Evolutionary conservation across 805 yeast genomes (phyloP).

Genomic region (Wickerhamomyces chaumierensis): DNA sequence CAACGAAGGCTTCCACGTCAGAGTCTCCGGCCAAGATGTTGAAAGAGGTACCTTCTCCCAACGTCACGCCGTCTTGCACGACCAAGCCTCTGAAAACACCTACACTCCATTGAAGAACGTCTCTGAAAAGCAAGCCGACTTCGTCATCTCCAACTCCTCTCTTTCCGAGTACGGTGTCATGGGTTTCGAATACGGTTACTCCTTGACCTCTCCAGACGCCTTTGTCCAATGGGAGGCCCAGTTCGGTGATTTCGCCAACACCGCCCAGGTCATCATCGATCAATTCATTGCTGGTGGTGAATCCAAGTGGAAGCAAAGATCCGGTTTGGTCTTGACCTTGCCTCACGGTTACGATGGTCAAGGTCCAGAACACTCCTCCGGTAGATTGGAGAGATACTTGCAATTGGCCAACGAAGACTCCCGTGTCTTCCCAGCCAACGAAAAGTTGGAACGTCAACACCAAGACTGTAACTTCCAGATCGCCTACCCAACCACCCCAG

Average conservation of each 20-base stretch:
- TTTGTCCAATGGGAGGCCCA: slow-evolving; percentile 99
- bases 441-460: slow-evolving; percentile 90
- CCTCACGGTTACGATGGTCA: slow-evolving; percentile 99
- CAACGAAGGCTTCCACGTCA: slow-evolving; percentile 89
- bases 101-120: slow-evolving; percentile 81
- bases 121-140: slow-evolving; percentile 72
- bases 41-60: slow-evolving; percentile 99
- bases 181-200: slow-evolving; percentile 99
- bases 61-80: slow-evolving; percentile 97
- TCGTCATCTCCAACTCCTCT: slow-evolving; percentile 86
- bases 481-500: slow-evolving; percentile 97
- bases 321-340: slow-evolving; percentile 87
- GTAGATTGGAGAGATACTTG: slow-evolving; percentile 92
- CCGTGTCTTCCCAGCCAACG: slow-evolving; percentile 82
- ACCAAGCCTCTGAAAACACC: slow-evolving; percentile 75
- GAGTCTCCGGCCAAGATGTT: slow-evolving; percentile 98
- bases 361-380: slow-evolving; percentile 99
- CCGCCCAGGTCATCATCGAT: slow-evolving; percentile 95
- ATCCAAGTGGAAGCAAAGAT: slow-evolving; percentile 97
- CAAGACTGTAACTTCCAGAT: slow-evolving; percentile 98
- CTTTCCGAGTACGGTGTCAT: slow-evolving; percentile 97
- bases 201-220: slow-evolving; percentile 94
- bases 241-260: slow-evolving; percentile 99
- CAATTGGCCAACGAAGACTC: slow-evolving; percentile 95
- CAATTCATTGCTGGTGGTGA: slow-evolving; percentile 97